These are phyloP conservation scores for Karstenula rhodostoma DNA, from an alignment of 2,329 filamentous ascomycete genomes.

Conservation along the genomic window DNA sequence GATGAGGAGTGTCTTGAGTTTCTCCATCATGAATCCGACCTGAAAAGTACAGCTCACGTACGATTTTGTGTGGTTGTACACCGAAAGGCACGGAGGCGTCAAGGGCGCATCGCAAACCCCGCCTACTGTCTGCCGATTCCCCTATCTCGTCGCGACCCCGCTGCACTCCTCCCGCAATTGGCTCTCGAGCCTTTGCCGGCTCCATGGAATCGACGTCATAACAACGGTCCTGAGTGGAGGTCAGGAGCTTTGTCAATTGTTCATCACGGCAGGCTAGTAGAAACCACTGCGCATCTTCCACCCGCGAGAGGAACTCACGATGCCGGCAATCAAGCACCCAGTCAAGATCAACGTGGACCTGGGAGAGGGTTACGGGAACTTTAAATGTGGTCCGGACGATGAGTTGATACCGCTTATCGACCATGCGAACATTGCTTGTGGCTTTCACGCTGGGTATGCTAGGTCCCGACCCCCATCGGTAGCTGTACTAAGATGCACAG, in stretches of 20 bases:
- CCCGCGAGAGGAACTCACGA: slow-evolving; percentile 31
- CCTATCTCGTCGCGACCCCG: background rate
- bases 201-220: background rate
- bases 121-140: background rate
- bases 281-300: background rate
- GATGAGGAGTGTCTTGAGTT: slow-evolving; percentile 2
- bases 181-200: background rate
- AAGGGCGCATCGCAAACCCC: background rate
- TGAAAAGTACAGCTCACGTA: background rate
- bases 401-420: slow-evolving; percentile 69
- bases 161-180: background rate
- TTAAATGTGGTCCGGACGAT: slow-evolving; percentile 64
- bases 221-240: background rate
- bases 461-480: background rate
- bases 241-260: background rate
- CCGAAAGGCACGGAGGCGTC: background rate
- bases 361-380: slow-evolving; percentile 62
- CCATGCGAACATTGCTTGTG: slow-evolving; percentile 69
- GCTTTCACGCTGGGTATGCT: slow-evolving; percentile 59
- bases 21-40: background rate
- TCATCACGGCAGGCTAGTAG: background rate
- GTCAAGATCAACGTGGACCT: slow-evolving; percentile 64
- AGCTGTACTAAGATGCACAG: slow-evolving; percentile 29
- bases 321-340: slow-evolving; percentile 61
- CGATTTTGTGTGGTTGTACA: background rate